Evolutionary conservation across 371 early-diverging fungal species (phyloP).

Genomic region (Coemansia sp.): DNA sequence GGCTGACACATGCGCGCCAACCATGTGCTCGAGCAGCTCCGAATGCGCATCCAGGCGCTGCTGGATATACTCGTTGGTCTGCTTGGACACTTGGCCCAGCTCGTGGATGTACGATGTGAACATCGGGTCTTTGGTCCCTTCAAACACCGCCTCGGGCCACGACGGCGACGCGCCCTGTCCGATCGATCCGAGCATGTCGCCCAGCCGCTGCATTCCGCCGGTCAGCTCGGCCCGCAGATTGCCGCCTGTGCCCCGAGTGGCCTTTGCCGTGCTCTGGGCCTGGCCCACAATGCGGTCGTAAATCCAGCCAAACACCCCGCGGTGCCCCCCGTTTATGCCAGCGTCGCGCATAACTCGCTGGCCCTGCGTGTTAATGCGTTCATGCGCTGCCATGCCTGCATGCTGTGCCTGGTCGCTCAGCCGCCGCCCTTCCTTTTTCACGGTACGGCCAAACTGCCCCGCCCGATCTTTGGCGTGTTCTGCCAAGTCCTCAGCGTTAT

Average conservation of each 20-base stretch:
- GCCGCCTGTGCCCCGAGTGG: slow-evolving; percentile 22
- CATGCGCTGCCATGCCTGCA: slow-evolving; percentile 6
- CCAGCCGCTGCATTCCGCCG: slow-evolving; percentile 21
- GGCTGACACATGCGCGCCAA: slow-evolving; percentile 4
- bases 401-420: slow-evolving; percentile 9
- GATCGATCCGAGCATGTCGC: slow-evolving; percentile 16
- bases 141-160: slow-evolving; percentile 40
- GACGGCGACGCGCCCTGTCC: slow-evolving; percentile 15
- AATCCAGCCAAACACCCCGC: slow-evolving; percentile 1
- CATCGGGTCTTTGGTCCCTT: slow-evolving; percentile 18
- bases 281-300: neutral
- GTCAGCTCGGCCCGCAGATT: slow-evolving; percentile 24
- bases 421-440: neutral
- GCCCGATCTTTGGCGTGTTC: neutral
- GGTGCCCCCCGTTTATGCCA: neutral
- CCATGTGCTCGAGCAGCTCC: slow-evolving; percentile 23
- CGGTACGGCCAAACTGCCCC: neutral
- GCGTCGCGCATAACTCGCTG: neutral
- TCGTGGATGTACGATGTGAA: slow-evolving; percentile 22
- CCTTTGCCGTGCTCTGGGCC: neutral
- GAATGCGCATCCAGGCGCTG: slow-evolving; percentile 29
- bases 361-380: slow-evolving; percentile 10
- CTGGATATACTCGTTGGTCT: slow-evolving; percentile 23
- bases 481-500: neutral
- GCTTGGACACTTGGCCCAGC: slow-evolving; percentile 31